A percentile compares a stretch with the other conserved stretches of the same genome.
These are phyloP conservation scores for Apiospora kogelbergensis DNA, from an alignment of 2,329 filamentous ascomycete species.

Conservation along the genomic window DNA sequence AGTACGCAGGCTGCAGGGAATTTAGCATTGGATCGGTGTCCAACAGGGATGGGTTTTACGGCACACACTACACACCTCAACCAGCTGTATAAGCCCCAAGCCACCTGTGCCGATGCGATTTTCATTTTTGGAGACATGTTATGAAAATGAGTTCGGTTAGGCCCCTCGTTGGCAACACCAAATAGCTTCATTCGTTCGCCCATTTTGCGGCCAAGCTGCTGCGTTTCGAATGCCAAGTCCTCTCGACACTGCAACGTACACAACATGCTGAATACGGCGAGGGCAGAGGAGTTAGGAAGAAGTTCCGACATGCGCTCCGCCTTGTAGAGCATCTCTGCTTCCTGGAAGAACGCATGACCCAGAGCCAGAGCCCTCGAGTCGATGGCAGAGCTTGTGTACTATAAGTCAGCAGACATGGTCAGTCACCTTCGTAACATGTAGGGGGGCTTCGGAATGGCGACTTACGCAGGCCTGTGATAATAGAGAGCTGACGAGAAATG, in stretches of 20 bases:
- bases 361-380: not conserved
- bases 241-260: not conserved
- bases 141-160: not conserved
- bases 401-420: not conserved
- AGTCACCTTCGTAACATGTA: too few species aligned
- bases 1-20: not conserved
- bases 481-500: constrained; percentile 17
- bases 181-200: constrained; percentile 6
- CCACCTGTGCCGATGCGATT: not conserved
- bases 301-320: not conserved
- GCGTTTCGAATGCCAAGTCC: not conserved
- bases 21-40: too few species aligned
- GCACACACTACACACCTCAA: not conserved
- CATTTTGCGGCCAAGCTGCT: not conserved
- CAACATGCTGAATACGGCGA: not conserved
- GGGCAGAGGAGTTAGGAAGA: not conserved
- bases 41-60: not conserved
- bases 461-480: constrained; percentile 19
- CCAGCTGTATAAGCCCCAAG: constrained; percentile 11
- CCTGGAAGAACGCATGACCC: not conserved
- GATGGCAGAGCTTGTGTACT: not conserved
- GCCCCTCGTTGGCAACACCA: not conserved
- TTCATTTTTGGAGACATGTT: not conserved
- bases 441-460: not conserved
- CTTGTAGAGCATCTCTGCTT: constrained; percentile 1